These are phyloP conservation scores for Heteromeles arbutifolia DNA, from an alignment of 306 rosid species.

Conservation along the genomic window DNA sequence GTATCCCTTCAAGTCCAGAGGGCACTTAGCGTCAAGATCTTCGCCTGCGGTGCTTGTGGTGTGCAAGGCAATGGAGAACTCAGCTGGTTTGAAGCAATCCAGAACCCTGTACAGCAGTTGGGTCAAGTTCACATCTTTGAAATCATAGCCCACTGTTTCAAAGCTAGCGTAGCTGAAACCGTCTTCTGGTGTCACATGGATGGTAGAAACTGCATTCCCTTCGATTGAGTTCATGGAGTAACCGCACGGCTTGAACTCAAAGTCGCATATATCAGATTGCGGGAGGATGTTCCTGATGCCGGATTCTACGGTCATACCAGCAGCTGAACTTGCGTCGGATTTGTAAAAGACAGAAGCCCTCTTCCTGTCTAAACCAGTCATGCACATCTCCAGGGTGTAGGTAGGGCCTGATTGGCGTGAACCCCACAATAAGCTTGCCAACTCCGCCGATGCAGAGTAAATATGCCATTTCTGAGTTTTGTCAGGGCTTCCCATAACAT, in stretches of 20 bases:
- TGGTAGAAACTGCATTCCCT: slow-evolving; percentile 73
- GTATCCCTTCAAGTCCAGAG: slow-evolving; percentile 53
- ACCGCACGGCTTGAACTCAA: slow-evolving; percentile 93
- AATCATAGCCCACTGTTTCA: slow-evolving; percentile 75
- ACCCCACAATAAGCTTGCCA: slow-evolving; percentile 25
- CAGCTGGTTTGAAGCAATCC: slow-evolving; percentile 69
- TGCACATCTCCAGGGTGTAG: slow-evolving; percentile 85
- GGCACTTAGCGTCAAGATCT: slow-evolving; percentile 23
- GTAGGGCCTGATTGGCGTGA: slow-evolving; percentile 25
- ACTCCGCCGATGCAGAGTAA: slow-evolving; percentile 58
- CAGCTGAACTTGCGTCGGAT: slow-evolving; percentile 37
- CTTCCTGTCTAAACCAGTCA: slow-evolving; percentile 72
- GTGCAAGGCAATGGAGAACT: slow-evolving; percentile 81
- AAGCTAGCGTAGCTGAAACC: slow-evolving; percentile 96
- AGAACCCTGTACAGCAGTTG: slow-evolving; percentile 63
- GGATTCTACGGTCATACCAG: slow-evolving; percentile 58
- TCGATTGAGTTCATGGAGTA: slow-evolving; percentile 91
- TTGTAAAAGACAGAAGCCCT: slow-evolving; percentile 76
- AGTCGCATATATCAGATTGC: slow-evolving; percentile 72
- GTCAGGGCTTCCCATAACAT: slow-evolving; percentile 55
- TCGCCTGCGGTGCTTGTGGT: slow-evolving; percentile 21
- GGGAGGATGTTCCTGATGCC: slow-evolving; percentile 81
- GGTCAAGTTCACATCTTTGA: slow-evolving; percentile 28
- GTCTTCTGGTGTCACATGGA: slow-evolving; percentile 94
- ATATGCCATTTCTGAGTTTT: slow-evolving; percentile 74